phyloP scores from a whole-genome alignment of 192 early-diverging fungal species.

The Umbelopsis vinacea region DNA sequence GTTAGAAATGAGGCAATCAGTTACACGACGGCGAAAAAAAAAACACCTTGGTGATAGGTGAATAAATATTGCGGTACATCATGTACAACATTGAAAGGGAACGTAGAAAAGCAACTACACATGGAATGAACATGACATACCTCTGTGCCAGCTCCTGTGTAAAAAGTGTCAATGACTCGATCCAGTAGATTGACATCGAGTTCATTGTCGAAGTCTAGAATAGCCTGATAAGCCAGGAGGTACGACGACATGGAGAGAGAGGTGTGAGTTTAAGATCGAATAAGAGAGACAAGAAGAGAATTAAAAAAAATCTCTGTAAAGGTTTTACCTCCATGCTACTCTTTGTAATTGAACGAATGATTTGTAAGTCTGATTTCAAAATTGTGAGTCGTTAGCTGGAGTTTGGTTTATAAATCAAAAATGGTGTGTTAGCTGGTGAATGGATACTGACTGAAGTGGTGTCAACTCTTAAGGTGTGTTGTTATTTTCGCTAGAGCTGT shows the following conservation, averaged over 20 bases:
- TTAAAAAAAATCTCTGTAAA: not conserved
- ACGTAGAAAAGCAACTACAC: not conserved
- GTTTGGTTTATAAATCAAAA: not conserved
- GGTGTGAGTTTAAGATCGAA: not conserved
- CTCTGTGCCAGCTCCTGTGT: constrained; percentile 72
- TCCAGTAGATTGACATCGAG: constrained; percentile 89
- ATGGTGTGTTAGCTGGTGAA: not conserved
- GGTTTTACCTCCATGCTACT: constrained; percentile 22
- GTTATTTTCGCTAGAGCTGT: not conserved
- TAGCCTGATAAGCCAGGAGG: constrained; percentile 25
- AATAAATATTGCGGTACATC: constrained; percentile 13
- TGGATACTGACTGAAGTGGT: constrained; percentile 1
- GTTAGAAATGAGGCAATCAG: not conserved
- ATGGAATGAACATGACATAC: constrained; percentile 23
- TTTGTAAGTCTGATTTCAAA: constrained; percentile 19
- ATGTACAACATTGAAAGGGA: constrained; percentile 12
- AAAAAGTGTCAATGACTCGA: constrained; percentile 87
- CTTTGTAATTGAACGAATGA: constrained; percentile 16
- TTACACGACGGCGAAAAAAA: not conserved
- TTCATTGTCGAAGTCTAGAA: constrained; percentile 90
- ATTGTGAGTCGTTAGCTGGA: not conserved
- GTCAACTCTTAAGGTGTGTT: not conserved
- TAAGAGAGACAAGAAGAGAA: not conserved
- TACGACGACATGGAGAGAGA: not conserved
- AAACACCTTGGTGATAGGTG: not conserved